Conservation (phyloP, 164 flowering plant genomes). For the Sextonia rubra region DNA sequence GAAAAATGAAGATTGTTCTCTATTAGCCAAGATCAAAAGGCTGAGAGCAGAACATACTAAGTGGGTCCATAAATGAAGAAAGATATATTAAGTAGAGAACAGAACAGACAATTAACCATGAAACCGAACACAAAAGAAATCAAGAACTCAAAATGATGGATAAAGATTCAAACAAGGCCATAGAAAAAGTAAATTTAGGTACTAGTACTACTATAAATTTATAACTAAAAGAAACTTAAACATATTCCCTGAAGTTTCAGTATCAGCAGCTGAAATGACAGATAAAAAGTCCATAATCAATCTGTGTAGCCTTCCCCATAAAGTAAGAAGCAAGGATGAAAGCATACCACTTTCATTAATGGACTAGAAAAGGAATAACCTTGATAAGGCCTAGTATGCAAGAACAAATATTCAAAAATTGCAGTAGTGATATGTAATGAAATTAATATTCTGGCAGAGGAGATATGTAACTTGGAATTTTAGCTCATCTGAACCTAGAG, state of each 20-base stretch:
- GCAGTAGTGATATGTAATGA: background rate
- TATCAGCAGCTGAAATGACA: background rate
- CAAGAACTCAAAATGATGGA: background rate
- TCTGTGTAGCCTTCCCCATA: background rate
- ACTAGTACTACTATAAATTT: too few relatives aligned
- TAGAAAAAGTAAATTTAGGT: too few relatives aligned
- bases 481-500: background rate
- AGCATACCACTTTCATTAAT: background rate
- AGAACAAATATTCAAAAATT: background rate
- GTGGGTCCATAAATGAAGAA: background rate
- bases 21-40: background rate
- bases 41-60: background rate
- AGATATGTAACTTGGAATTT: background rate
- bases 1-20: too few relatives aligned
- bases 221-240: too few relatives aligned
- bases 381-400: background rate
- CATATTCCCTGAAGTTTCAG: too few relatives aligned
- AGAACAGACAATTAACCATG: background rate
- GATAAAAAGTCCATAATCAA: background rate
- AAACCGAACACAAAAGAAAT: background rate
- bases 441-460: background rate
- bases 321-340: background rate
- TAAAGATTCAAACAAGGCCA: too few relatives aligned
- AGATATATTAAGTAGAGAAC: background rate
- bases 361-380: background rate